phyloP scores from a whole-genome alignment of 768 basidiomycete genomes.

The Lactarius vividus region DNA sequence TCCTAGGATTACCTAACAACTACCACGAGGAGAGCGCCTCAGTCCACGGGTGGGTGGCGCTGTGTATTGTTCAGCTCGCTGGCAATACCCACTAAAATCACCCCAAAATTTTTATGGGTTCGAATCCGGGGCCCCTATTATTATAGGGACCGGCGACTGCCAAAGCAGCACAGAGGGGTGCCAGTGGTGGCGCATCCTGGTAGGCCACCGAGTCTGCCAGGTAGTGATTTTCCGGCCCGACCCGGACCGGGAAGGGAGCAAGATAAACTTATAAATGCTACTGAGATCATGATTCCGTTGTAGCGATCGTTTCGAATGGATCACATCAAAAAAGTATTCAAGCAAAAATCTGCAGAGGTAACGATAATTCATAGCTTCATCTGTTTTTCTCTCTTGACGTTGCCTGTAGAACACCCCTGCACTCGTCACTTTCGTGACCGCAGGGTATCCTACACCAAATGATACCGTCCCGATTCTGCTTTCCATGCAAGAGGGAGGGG shows the following conservation, averaged over 20 bases:
- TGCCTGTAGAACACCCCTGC: constrained; percentile 51
- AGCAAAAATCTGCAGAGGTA: constrained; percentile 59
- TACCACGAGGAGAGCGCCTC: too few relatives aligned
- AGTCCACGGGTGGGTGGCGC: too few relatives aligned
- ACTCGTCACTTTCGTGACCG: constrained; percentile 88
- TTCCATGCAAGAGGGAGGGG: constrained; percentile 89
- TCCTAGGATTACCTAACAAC: too few relatives aligned
- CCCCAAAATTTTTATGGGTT: too few relatives aligned
- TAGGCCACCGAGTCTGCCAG: too few relatives aligned
- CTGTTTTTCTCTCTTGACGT: background rate
- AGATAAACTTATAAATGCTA: background rate
- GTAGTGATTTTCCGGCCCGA: background rate
- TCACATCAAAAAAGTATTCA: constrained; percentile 65
- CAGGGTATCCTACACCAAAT: constrained; percentile 77
- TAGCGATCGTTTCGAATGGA: constrained; percentile 50
- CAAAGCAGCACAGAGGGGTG: too few relatives aligned
- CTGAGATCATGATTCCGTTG: background rate
- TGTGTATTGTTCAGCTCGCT: too few relatives aligned
- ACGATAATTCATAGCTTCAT: background rate
- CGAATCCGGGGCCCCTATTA: too few relatives aligned
- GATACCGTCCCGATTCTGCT: constrained; percentile 87
- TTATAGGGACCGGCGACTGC: too few relatives aligned
- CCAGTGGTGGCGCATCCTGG: too few relatives aligned
- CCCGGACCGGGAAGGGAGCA: background rate
- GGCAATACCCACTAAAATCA: too few relatives aligned